phyloP scores from a whole-genome alignment of 1,284 basidiomycete species.

The Ceratobasidium sp. region DNA sequence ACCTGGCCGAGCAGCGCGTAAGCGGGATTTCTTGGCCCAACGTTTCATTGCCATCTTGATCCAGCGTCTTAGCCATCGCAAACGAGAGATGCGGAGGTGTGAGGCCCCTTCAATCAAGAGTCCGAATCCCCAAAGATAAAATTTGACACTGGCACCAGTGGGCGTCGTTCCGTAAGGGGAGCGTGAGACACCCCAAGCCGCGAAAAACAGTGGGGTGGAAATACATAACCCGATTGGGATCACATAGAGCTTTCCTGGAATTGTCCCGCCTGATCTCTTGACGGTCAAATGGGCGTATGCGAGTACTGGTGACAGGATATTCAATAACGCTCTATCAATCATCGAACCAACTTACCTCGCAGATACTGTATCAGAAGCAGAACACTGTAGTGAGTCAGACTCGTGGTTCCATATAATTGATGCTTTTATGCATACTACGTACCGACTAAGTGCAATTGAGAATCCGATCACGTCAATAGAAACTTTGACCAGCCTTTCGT shows the following conservation, averaged over 20 bases:
- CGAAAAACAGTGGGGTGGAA: conserved; percentile 9
- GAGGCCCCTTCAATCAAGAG: background rate
- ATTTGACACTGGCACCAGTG: conserved; percentile 8
- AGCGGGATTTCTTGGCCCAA: background rate
- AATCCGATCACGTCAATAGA: conserved; percentile 1
- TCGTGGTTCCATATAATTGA: no score
- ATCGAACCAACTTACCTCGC: background rate
- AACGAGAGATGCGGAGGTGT: background rate
- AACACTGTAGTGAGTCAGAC: background rate
- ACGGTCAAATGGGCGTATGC: background rate
- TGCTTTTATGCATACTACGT: no score
- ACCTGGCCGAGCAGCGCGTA: background rate
- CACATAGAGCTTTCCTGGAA: background rate
- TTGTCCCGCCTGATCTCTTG: background rate
- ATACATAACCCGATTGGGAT: background rate
- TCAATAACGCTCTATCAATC: background rate
- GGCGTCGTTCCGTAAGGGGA: background rate
- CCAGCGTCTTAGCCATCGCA: conserved; percentile 1
- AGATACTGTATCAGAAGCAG: conserved; percentile 12
- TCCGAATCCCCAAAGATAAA: conserved; percentile 3
- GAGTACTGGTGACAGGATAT: background rate
- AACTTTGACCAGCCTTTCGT: background rate
- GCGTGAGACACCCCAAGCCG: background rate
- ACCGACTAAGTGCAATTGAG: conserved; percentile 13
- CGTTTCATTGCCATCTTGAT: background rate